Base-by-base conservation (phyloP, 768 basidiomycete genomes). In the Phallus indusiatus region DNA sequence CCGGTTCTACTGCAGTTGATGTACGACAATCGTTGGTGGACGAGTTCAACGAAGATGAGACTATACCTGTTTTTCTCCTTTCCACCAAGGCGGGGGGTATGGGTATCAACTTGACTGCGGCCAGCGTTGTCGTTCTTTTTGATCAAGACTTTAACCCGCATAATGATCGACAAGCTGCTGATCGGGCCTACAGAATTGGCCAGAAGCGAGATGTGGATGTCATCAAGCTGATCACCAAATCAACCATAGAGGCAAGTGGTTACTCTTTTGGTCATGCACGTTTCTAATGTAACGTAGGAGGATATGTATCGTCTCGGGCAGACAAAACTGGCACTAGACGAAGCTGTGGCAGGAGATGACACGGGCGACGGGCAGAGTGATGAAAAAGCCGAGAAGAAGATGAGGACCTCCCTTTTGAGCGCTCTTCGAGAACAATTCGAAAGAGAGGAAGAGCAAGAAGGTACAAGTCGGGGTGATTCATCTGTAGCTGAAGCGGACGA, bases 111-210 rank as follows among this genome's bases (percentile, higher is more conserved):
- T 72, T 99, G 64, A 95, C 91, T 1, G 93, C 94, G 1, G 94
- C 95, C 1, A 94, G 90, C 49, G 93, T 94, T 42, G 95, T 99
- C 47, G 88, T 98, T 66, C 88, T 94, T 88, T 96, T 94, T 68
- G 95, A 99, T 69, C 94, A 95, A 68, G 95, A 98, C 70, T 99
- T 97, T 73, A 98, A 98, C 69, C 90, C 90, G 3, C 90, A 93
- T 73, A 99, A 99, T 69, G 96, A 98, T 72, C 84, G 88, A 61
- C 96, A 99, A 73, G 96, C 96, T 0, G 93, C 95, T 61, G 96
- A 99, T 71, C 85, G 96, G 35, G 94, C 94, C 22, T 98, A 97
- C 71, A 88, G 96, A 24, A 96, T 99, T 63, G 95, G 93, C 21
- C 94, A 96, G 71, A 92, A 90, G 68, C 83, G 86, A 54, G 86